Evolutionary conservation across 805 yeast genomes (phyloP).

Genomic region (Soucietia sequanensis): DNA sequence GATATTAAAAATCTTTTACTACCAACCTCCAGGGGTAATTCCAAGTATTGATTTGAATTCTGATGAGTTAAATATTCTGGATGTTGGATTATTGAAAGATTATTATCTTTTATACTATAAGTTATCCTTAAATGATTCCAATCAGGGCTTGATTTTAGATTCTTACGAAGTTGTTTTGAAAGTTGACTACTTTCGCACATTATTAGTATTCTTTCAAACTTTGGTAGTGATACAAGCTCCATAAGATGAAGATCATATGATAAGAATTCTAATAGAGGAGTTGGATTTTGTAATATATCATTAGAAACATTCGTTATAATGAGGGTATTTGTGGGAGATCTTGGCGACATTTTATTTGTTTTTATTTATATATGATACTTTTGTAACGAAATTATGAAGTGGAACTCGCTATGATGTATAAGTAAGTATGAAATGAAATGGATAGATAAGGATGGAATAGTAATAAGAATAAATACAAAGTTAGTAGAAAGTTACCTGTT

Average conservation of each 20-base stretch:
- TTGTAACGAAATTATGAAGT: too few relatives aligned
- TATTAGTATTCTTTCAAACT: slow-evolving; percentile 33
- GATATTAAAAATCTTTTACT: slow-evolving; percentile 40
- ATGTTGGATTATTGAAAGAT: slow-evolving; percentile 9
- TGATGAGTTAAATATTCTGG: slow-evolving; percentile 9
- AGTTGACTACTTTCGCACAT: slow-evolving; percentile 25
- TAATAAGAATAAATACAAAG: too few relatives aligned
- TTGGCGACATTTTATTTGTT: slow-evolving; percentile 2
- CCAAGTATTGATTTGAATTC: slow-evolving; percentile 27
- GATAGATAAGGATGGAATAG: too few relatives aligned
- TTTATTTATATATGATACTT: too few relatives aligned
- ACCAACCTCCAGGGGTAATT: slow-evolving; percentile 39
- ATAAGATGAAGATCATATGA: slow-evolving; percentile 20
- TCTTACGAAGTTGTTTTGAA: slow-evolving; percentile 19
- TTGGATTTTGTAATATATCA: slow-evolving; percentile 24
- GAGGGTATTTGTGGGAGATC: slow-evolving; percentile 33
- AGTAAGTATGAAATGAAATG: too few relatives aligned
- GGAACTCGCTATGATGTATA: too few relatives aligned
- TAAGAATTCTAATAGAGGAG: slow-evolving; percentile 22
- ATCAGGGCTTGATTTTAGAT: slow-evolving; percentile 11
- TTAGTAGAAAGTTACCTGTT: too few relatives aligned
- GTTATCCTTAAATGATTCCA: slow-evolving; percentile 19
- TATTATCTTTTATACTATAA: slow-evolving; percentile 36
- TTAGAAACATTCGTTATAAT: slow-evolving; percentile 29
- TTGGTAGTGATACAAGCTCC: slow-evolving; percentile 33